Base-by-base conservation (phyloP, 495 filamentous ascomycete genomes). In the Lasiosphaeria hispida region DNA sequence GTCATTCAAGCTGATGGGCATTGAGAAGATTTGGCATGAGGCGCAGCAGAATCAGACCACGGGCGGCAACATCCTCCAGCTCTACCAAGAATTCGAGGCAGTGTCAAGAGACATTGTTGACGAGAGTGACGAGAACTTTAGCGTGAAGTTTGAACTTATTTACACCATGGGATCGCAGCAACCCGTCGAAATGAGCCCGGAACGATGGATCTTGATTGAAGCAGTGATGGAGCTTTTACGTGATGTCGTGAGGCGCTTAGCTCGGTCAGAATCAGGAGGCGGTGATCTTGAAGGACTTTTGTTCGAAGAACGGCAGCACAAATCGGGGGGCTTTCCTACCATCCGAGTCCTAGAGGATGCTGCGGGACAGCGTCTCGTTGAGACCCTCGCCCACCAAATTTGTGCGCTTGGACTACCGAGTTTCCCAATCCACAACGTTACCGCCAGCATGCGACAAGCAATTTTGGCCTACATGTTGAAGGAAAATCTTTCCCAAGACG, bases 51-150 rank as follows among this genome's bases (percentile, higher is more conserved):
- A n/a, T n/a, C n/a, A n/a, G n/a, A n/a, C n/a, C n/a, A n/a, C n/a
- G n/a, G n/a, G n/a, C n/a, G n/a, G n/a, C n/a, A n/a, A n/a, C n/a
- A n/a, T n/a, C n/a, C n/a, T n/a, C n/a, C n/a, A n/a, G n/a, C n/a
- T n/a, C n/a, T n/a, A n/a, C n/a, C n/a, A n/a, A n/a, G n/a, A n/a
- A n/a, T 68, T 87, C 10, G 60, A 76, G 13, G 33, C 13, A 0
- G 55, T 64, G 5, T 77, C 75, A 0, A 66, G 83, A 2, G 79
- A 87, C 55, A 75, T 89, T 10, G 67, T 89, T 0, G 85, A 89
- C 50, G 85, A 88, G 67, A 86, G 83, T 53, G 85, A 89, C 57
- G 83, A 88, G 58, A 84, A 80, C 48, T 79, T 88, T 30, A 81
- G 73, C 57, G 77, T 79, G 14, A 80, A 78, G 51, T 84, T 83